Conservation (phyloP, 129 eudicot species). For the Lactuca saligna region DNA sequence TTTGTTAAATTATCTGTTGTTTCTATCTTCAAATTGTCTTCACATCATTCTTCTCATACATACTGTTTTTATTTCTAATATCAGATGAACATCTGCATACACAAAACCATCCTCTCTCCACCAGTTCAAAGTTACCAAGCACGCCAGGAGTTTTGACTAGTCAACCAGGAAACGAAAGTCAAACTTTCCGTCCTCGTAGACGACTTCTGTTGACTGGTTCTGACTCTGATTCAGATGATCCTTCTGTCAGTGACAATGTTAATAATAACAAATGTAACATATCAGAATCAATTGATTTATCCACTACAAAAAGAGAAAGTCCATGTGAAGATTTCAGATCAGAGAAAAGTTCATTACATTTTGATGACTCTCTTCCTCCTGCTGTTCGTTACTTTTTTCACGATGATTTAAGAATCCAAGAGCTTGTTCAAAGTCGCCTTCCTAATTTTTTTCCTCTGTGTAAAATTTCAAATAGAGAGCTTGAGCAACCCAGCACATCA, state of each 20-base stretch:
- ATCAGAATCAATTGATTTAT: slow-evolving; percentile 13
- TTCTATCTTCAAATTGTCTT: neutral
- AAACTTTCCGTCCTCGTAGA: slow-evolving; percentile 55
- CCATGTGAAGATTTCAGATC: slow-evolving; percentile 49
- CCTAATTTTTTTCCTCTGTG: slow-evolving; percentile 63
- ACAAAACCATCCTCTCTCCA: slow-evolving; percentile 37
- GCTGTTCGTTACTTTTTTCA: slow-evolving; percentile 53
- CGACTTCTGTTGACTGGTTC: slow-evolving; percentile 64
- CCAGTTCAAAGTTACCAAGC: slow-evolving; percentile 51
- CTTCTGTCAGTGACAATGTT: slow-evolving; percentile 19
- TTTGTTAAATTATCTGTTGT: neutral
- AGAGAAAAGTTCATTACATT: slow-evolving; percentile 12
- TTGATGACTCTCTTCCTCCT: slow-evolving; percentile 31
- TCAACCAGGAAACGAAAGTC: slow-evolving; percentile 37
- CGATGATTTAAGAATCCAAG: slow-evolving; percentile 54
- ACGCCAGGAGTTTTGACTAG: slow-evolving; percentile 39
- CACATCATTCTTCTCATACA: neutral
- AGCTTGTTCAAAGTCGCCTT: slow-evolving; percentile 55
- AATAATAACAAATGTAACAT: slow-evolving; percentile 15
- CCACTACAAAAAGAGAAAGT: slow-evolving; percentile 13
- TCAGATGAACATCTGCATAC: slow-evolving; percentile 38
- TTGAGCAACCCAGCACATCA: slow-evolving; percentile 44
- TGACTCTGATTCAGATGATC: slow-evolving; percentile 55
- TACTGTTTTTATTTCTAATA: neutral
- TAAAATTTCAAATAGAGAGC: slow-evolving; percentile 23